These are phyloP conservation scores for Hypoxylon intermedium DNA, from an alignment of 495 filamentous ascomycete species.

Conservation along the genomic window DNA sequence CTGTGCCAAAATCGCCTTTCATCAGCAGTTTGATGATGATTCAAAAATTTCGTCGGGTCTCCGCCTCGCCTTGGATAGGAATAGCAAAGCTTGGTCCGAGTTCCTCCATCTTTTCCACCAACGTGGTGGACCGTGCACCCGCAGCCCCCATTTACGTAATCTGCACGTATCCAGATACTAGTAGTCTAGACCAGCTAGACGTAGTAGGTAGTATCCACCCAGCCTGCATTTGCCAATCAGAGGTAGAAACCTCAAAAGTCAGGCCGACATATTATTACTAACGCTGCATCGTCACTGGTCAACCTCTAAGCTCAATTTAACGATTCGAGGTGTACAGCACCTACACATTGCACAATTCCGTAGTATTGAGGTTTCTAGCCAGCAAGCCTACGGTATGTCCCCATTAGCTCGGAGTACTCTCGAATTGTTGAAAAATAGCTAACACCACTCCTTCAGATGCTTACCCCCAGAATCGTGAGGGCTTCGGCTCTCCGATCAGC, in stretches of 20 bases:
- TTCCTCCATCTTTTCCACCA: constrained; percentile 3
- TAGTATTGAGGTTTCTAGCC: constrained; percentile 20
- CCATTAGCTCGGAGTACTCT: constrained; percentile 6
- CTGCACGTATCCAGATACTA: constrained; percentile 2
- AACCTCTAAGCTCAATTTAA: constrained; percentile 12
- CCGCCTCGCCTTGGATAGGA: constrained; percentile 41
- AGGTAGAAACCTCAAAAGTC: background rate
- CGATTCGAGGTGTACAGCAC: background rate
- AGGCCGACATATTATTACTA: constrained; percentile 22
- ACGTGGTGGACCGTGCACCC: constrained; percentile 26
- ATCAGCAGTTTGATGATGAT: constrained; percentile 56
- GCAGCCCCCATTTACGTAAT: constrained; percentile 21
- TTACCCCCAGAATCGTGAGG: constrained; percentile 66
- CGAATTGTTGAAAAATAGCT: background rate
- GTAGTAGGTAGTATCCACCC: too few relatives aligned
- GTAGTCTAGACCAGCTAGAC: background rate
- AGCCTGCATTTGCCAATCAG: too few relatives aligned
- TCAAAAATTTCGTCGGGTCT: constrained; percentile 47
- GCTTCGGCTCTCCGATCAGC: constrained; percentile 62
- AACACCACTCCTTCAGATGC: constrained; percentile 59
- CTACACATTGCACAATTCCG: constrained; percentile 7
- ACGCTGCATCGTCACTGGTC: constrained; percentile 1
- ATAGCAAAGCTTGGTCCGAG: constrained; percentile 35
- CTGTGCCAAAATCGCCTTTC: constrained; percentile 45
- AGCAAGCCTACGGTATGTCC: constrained; percentile 33